Conservation (phyloP, 2,329 filamentous ascomycete genomes). For the Metarhizium sp. region DNA sequence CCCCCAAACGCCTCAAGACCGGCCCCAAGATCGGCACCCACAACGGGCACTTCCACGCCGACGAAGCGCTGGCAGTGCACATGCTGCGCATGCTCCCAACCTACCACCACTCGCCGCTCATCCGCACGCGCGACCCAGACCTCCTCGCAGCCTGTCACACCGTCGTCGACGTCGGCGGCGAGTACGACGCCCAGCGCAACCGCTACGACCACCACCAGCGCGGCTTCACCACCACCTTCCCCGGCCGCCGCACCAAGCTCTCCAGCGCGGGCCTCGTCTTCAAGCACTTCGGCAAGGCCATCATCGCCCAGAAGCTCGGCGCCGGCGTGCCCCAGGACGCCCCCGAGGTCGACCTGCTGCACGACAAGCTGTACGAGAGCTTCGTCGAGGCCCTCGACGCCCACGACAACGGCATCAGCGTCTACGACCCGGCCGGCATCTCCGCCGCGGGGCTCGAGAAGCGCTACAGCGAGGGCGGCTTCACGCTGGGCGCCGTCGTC, state of each 20-base stretch:
- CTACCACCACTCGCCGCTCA: constrained; percentile 63
- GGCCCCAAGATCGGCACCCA: constrained; percentile 75
- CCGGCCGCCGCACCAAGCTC: constrained; percentile 75
- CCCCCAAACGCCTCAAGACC: constrained; percentile 71
- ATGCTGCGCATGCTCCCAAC: constrained; percentile 83
- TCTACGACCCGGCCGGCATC: constrained; percentile 64
- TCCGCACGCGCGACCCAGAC: constrained; percentile 80
- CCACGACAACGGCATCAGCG: constrained; percentile 90
- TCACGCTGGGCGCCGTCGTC: constrained; percentile 78
- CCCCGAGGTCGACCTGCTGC: constrained; percentile 64
- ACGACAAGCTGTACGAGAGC: constrained; percentile 81
- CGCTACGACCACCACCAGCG: constrained; percentile 98
- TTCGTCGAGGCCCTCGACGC: constrained; percentile 96
- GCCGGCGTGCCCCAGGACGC: constrained; percentile 47
- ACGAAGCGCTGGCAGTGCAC: constrained; percentile 94
- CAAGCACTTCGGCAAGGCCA: constrained; percentile 83
- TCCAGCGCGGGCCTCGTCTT: constrained; percentile 91
- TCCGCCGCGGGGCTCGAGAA: constrained; percentile 65
- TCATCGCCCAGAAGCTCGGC: constrained; percentile 54
- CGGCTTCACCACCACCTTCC: constrained; percentile 78
- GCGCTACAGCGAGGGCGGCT: constrained; percentile 73
- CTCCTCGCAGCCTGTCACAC: constrained; percentile 78
- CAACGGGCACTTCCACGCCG: constrained; percentile 97
- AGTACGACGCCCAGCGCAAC: constrained; percentile 68
- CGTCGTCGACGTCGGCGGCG: constrained; percentile 94